Evolutionary conservation across 2,329 filamentous ascomycete species (phyloP), one percentile per base, ranked within the genome.

Genomic region (Exophiala alcalophila): DNA sequence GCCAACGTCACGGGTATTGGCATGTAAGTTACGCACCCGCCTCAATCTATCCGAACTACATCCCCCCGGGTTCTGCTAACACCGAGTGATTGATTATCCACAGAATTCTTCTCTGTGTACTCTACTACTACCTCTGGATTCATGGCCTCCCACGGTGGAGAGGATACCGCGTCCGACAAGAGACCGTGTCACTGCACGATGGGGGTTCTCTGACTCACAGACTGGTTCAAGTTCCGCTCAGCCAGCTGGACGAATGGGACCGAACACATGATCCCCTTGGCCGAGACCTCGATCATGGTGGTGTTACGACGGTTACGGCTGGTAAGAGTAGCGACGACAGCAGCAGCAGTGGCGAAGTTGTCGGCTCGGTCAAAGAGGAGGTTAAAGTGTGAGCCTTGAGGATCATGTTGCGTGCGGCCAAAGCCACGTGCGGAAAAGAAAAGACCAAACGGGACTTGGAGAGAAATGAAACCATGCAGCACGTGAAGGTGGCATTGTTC

Each of bases 1-100:
- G 85, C 86, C 53, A 73, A 74, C 12, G 75, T 79, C 0, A 73
- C 78, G 1, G 81, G 83, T 0, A 72, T 86, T 43, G 80, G 61
- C 14, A 72, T 84, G 76, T 63, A 82, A 27, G 50, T 67, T 3
- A n/a, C n/a, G n/a, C n/a, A n/a, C n/a, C n/a, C n/a, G n/a, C n/a
- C n/a, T n/a, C n/a, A n/a, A n/a, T 3, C 70, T 12, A 19, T 26
- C n/a, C 18, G 31, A 11, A n/a, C n/a, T n/a, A 20, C 32, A 10
- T 16, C 11, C 19, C n/a, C 12, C 14, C 28, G 28, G 5, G 14
- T 14, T 30, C 11, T 14, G 11, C 28, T 31, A 9, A 31, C 28
- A 31, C 10, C 18, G 5, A 10, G 5, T 12, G n/a, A n/a, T n/a
- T n/a, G n/a, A n/a, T n/a, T n/a, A 4, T 10, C 28, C 4, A 28